Conservation (phyloP, 2,329 filamentous ascomycete species). For the Cytospora chrysosperma region DNA sequence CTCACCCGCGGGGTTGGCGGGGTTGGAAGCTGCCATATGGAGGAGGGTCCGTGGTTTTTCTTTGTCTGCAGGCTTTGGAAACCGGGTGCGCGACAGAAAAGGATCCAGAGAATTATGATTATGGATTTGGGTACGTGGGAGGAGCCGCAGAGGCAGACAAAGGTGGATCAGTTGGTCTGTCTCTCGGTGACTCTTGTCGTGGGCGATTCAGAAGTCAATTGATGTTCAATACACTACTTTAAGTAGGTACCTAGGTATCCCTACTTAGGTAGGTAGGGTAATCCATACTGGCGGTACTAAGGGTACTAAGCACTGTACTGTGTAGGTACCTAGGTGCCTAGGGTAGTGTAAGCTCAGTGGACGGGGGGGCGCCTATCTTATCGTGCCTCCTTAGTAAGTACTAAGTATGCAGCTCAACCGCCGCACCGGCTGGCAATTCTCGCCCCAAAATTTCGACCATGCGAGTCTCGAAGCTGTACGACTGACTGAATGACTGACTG, state of each 20-base stretch:
- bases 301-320: not conserved
- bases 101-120: too few relatives aligned
- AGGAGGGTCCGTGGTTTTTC: too few relatives aligned
- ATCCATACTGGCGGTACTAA: too few relatives aligned
- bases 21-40: slow-evolving; percentile 3
- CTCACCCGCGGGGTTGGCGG: not conserved
- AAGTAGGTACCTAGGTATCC: not conserved
- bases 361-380: slow-evolving; percentile 10
- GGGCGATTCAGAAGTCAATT: not conserved
- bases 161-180: not conserved
- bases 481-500: not conserved
- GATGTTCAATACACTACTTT: too few relatives aligned
- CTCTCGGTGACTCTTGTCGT: not conserved
- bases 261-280: too few relatives aligned
- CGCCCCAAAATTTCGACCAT: slow-evolving; percentile 19
- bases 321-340: not conserved
- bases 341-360: too few relatives aligned
- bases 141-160: not conserved
- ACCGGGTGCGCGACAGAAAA: too few relatives aligned
- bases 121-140: too few relatives aligned
- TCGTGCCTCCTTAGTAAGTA: not conserved
- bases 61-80: not conserved
- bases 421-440: not conserved
- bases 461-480: not conserved
- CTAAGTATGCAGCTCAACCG: not conserved